phyloP scores from a whole-genome alignment of 331 rosid genomes.

The Acacia pycnantha region DNA sequence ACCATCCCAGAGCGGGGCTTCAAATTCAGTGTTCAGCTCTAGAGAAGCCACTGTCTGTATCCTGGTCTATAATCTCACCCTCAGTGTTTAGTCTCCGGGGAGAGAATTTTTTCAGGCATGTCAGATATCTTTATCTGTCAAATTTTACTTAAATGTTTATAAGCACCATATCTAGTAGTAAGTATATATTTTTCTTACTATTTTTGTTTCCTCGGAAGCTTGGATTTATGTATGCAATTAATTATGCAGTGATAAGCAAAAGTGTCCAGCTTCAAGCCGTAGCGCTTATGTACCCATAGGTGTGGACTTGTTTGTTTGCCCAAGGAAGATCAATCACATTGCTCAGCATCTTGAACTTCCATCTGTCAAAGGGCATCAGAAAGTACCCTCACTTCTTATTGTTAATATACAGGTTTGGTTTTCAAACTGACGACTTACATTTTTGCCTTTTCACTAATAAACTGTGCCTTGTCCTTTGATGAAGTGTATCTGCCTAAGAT shows the following conservation, averaged over 20 bases:
- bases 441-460: neutral
- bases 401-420: conserved; percentile 81
- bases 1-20: conserved; percentile 63
- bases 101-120: conserved; percentile 70
- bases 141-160: neutral
- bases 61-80: conserved; percentile 78
- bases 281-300: conserved; percentile 82
- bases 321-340: conserved; percentile 79
- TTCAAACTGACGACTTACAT: neutral
- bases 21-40: conserved; percentile 49
- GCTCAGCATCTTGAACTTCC: conserved; percentile 93
- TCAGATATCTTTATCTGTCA: conserved; percentile 6
- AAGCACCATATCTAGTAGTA: neutral
- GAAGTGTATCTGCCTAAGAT: neutral
- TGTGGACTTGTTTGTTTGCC: conserved; percentile 71
- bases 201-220: neutral
- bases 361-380: conserved; percentile 44
- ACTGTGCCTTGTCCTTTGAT: neutral
- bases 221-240: conserved; percentile 12
- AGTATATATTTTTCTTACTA: neutral
- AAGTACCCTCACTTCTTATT: conserved; percentile 70
- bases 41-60: conserved; percentile 51
- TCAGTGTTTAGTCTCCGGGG: conserved; percentile 84
- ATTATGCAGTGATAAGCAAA: conserved; percentile 67
- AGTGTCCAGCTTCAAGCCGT: conserved; percentile 57